Evolutionary conservation across 257 asterid genomes (phyloP), one percentile per base, ranked within the genome.

Genomic region (Eustoma russellianum): DNA sequence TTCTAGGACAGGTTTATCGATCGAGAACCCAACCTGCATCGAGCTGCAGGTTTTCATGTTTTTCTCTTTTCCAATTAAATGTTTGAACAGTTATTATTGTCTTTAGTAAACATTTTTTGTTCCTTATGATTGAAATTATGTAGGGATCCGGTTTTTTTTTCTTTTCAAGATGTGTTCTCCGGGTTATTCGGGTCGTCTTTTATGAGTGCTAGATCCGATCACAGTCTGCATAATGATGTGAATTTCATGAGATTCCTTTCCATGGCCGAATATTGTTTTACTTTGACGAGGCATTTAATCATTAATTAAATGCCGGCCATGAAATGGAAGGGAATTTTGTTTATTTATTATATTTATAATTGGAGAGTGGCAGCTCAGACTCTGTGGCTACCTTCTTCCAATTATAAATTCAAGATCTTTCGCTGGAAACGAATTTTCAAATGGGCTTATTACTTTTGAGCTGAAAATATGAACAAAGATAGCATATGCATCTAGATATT

Each of bases 201-300:
- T 72, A 54, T 71, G 75, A 78, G 59, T 56, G 88, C 80, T 75
- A 80, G 93, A 69, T 76, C 83, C 67, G 70, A 48, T 67, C 70
- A 59, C 15, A 18, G 47, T 41, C 17, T 30, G 4, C 47, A 12
- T 15, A 35, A n/a, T 56, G 11, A 48, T 30, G 51, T 33, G 19
- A 12, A 50, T 17, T 69, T 11, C 34, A 10, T 47, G 18, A 33
- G 43, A 52, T 7, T 30, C 34, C 33, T 38, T 58, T 51, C 52
- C 62, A 16, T n/a, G 35, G 2, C 0, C 18, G 33, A 55, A 15
- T 46, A 51, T 55, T 43, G 44, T 41, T 56, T 5, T 13, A 24
- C 35, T 14, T 5, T 28, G 41, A 38, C 9, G 41, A 16, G 46
- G 46, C 52, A 35, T 40, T 18, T 16, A 35, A 17, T 30, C 6